phyloP scores from a whole-genome alignment of 202 grass and related monocot species.

The Zoysia matrella region DNA sequence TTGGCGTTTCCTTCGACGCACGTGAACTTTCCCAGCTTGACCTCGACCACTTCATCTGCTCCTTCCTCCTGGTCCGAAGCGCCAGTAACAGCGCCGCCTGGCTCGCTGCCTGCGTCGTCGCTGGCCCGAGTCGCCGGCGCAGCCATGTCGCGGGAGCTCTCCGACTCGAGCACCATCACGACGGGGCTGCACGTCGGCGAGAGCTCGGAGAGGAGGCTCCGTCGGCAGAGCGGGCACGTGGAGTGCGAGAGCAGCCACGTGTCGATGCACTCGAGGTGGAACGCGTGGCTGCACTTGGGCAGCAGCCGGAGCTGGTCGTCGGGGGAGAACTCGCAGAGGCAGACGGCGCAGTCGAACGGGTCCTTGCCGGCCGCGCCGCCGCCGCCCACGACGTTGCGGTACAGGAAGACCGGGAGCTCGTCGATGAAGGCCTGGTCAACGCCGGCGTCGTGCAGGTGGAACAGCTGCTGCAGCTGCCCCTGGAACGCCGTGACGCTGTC shows the following conservation, averaged over 20 bases:
- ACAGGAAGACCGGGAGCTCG: slow-evolving; percentile 85
- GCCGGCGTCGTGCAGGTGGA: slow-evolving; percentile 19
- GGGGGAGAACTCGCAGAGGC: too few relatives aligned
- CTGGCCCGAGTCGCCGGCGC: slow-evolving; percentile 42
- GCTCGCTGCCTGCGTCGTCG: slow-evolving; percentile 23
- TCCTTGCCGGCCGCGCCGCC: slow-evolving; percentile 47
- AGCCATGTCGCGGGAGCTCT: slow-evolving; percentile 60
- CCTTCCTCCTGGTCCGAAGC: background rate
- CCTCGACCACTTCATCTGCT: slow-evolving; percentile 57
- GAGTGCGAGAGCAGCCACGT: too few relatives aligned
- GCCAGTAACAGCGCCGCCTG: background rate
- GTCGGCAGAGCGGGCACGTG: too few relatives aligned
- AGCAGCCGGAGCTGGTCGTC: too few relatives aligned
- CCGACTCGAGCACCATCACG: slow-evolving; percentile 79
- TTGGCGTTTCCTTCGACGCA: slow-evolving; percentile 54
- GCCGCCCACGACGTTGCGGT: slow-evolving; percentile 65
- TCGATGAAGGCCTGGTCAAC: slow-evolving; percentile 98
- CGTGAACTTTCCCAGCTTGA: slow-evolving; percentile 79
- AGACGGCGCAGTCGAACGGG: slow-evolving; percentile 73
- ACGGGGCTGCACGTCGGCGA: slow-evolving; percentile 61
- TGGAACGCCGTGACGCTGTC: slow-evolving; percentile 42
- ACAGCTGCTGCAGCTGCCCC: too few relatives aligned
- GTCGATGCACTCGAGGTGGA: too few relatives aligned
- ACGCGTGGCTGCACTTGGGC: too few relatives aligned
- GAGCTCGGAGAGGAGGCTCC: slow-evolving; percentile 62